Percentiles rank a stretch among this genome's conserved stretches.
Conservation (phyloP, 2,329 filamentous ascomycete genomes). For the Fusarium ambrosium region DNA sequence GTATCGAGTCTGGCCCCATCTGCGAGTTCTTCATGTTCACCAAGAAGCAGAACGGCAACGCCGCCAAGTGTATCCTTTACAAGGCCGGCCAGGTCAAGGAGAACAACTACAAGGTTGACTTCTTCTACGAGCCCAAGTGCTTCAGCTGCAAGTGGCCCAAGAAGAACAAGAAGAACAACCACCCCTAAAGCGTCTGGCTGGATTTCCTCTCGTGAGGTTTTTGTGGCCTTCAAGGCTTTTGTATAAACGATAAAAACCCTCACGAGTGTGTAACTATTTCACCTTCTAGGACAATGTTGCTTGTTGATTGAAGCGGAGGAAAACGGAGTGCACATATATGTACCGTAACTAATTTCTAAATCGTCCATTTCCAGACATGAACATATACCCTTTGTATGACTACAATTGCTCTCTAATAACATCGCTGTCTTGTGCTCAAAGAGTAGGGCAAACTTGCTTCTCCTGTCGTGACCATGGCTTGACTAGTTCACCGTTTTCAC, state of each 20-base stretch:
- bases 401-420: constrained; percentile 5
- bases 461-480: background rate
- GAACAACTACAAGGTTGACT: constrained; percentile 7
- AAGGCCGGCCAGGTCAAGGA: constrained; percentile 15
- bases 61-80: constrained; percentile 35
- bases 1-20: constrained; percentile 16
- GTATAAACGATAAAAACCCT: background rate
- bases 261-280: constrained; percentile 13
- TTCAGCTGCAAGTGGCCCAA: constrained; percentile 25
- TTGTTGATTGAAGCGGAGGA: constrained; percentile 5
- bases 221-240: background rate
- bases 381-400: constrained; percentile 35
- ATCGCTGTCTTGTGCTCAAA: background rate
- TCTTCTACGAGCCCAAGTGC: constrained; percentile 28
- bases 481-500: background rate
- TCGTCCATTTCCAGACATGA: constrained; percentile 24
- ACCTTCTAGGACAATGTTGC: constrained; percentile 22
- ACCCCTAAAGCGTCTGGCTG: too few species aligned
- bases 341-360: constrained; percentile 30
- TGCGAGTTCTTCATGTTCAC: constrained; percentile 33
- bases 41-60: background rate
- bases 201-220: background rate
- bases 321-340: constrained; percentile 26
- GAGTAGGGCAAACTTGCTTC: background rate
- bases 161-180: background rate